Percentiles rank a stretch among this genome's conserved stretches.
Conservation (phyloP, 345 rosid species). For the Crucihimalaya himalaica region DNA sequence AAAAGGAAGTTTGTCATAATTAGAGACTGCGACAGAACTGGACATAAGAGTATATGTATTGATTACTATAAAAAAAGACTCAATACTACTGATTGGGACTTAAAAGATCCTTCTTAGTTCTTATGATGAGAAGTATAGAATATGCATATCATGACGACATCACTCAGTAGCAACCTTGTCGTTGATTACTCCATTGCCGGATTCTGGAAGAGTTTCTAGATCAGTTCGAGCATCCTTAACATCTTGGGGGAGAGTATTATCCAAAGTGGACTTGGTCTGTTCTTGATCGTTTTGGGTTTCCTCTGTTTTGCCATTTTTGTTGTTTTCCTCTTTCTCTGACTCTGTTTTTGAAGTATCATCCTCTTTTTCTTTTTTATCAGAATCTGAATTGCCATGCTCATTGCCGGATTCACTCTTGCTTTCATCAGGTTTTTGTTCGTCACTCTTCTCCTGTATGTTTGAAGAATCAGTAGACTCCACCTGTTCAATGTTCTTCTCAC, state of each 20-base stretch:
- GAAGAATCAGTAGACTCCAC: slow-evolving; percentile 33
- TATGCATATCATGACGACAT: slow-evolving; percentile 31
- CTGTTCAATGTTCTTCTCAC: slow-evolving; percentile 37
- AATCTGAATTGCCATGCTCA: slow-evolving; percentile 27
- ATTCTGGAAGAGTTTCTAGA: slow-evolving; percentile 54
- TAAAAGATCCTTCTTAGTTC: background rate
- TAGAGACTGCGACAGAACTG: background rate
- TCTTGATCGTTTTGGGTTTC: slow-evolving; percentile 35
- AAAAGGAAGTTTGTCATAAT: background rate
- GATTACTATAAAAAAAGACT: slow-evolving; percentile 7
- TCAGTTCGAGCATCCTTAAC: slow-evolving; percentile 55
- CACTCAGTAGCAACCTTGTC: slow-evolving; percentile 52
- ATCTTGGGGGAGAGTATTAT: slow-evolving; percentile 41
- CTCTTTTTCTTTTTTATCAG: slow-evolving; percentile 33
- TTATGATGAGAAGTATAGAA: background rate
- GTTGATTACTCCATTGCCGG: slow-evolving; percentile 39
- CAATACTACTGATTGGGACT: background rate
- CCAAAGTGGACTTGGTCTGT: slow-evolving; percentile 35
- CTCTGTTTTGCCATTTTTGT: slow-evolving; percentile 36
- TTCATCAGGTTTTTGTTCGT: slow-evolving; percentile 24
- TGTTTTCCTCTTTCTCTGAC: slow-evolving; percentile 38
- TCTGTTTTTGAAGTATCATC: slow-evolving; percentile 29
- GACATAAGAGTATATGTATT: background rate
- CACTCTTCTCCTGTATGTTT: slow-evolving; percentile 34
- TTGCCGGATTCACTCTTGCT: slow-evolving; percentile 41